These are phyloP conservation scores for Yarrowia sp. DNA, from an alignment of 805 yeast species.

Conservation along the genomic window DNA sequence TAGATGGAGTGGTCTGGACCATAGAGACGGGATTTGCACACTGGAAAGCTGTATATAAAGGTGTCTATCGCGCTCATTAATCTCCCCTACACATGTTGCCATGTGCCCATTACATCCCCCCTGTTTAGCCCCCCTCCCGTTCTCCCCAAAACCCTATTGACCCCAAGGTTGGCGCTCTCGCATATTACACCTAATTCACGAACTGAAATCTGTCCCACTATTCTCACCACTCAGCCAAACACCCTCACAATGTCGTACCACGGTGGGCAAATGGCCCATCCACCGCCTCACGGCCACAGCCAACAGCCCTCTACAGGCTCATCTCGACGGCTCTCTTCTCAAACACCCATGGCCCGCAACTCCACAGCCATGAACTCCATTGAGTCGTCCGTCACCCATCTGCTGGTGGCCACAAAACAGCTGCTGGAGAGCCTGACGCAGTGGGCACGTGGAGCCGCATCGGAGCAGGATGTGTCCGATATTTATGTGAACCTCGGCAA, in stretches of 20 bases:
- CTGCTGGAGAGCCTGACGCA: slow-evolving; percentile 79
- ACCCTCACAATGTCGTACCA: slow-evolving; percentile 8
- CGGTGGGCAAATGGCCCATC: slow-evolving; percentile 14
- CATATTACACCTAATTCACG: slow-evolving; percentile 10
- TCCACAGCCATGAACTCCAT: slow-evolving; percentile 48
- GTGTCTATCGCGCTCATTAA: no score
- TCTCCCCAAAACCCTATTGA: background rate
- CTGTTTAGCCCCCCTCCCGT: background rate
- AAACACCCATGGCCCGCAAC: slow-evolving; percentile 15
- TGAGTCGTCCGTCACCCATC: slow-evolving; percentile 73
- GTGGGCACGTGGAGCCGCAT: slow-evolving; percentile 83
- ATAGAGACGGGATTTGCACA: no score
- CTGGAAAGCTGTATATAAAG: no score
- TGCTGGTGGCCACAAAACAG: slow-evolving; percentile 85
- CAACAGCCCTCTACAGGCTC: background rate
- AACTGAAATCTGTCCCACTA: background rate
- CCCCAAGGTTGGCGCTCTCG: background rate
- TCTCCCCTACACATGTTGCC: background rate
- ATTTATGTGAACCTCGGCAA: slow-evolving; percentile 90
- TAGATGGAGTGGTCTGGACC: background rate
- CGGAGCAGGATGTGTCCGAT: slow-evolving; percentile 82
- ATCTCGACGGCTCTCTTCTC: background rate
- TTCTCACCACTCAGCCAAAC: background rate
- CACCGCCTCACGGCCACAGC: background rate
- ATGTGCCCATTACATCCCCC: background rate